These are phyloP conservation scores for Auriscalpium orientale DNA, from an alignment of 768 basidiomycete genomes.

Conservation along the genomic window DNA sequence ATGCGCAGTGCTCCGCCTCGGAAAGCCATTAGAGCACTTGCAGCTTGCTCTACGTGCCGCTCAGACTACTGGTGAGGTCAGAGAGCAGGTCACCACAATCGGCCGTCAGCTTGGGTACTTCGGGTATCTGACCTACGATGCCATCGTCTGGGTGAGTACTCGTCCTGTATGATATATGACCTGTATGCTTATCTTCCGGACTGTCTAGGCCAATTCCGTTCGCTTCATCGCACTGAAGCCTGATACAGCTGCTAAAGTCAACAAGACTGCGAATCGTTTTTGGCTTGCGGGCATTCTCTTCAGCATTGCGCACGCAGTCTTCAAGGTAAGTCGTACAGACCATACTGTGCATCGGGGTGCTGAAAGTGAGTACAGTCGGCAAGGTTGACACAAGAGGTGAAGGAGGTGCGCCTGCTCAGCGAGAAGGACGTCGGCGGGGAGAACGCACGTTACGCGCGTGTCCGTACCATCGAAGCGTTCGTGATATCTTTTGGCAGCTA, in stretches of 20 bases:
- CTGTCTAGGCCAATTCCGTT: constrained; percentile 50
- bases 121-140: constrained; percentile 78
- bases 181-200: background rate
- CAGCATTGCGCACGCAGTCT: constrained; percentile 59
- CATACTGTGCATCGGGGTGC: too few species aligned
- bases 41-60: constrained; percentile 80
- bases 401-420: constrained; percentile 41
- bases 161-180: background rate
- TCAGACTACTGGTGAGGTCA: constrained; percentile 42
- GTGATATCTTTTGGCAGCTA: constrained; percentile 17
- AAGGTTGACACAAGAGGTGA: constrained; percentile 54
- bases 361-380: constrained; percentile 34
- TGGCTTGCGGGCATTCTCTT: constrained; percentile 86
- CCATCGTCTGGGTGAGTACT: constrained; percentile 71
- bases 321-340: constrained; percentile 43
- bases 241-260: constrained; percentile 50
- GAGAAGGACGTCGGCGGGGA: constrained; percentile 67
- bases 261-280: constrained; percentile 67
- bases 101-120: constrained; percentile 85
- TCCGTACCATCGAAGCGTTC: constrained; percentile 49
- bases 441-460: constrained; percentile 55
- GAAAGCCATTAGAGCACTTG: constrained; percentile 90
- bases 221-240: constrained; percentile 58
- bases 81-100: constrained; percentile 73
- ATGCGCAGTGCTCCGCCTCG: constrained; percentile 77